These are phyloP conservation scores for Hippophae gyantsensis DNA, from an alignment of 306 rosid species.

Conservation along the genomic window DNA sequence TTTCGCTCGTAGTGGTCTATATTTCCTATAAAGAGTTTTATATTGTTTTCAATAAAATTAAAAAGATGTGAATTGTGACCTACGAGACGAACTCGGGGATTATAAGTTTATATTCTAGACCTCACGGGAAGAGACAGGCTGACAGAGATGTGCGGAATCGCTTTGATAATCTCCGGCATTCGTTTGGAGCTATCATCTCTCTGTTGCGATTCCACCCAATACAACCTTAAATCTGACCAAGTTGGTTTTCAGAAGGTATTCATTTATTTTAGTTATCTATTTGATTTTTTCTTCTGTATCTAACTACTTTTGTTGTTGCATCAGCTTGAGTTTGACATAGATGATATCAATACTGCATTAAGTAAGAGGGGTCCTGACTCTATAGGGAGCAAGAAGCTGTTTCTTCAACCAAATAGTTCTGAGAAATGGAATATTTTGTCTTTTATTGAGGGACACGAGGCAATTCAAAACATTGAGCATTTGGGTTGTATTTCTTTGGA, in stretches of 20 bases:
- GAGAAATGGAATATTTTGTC: conserved; percentile 27
- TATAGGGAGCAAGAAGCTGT: conserved; percentile 45
- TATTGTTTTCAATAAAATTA: no score
- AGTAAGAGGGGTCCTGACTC: conserved; percentile 87
- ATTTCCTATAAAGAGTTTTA: no score
- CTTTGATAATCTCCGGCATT: conserved; percentile 56
- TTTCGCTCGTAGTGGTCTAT: fast-evolving
- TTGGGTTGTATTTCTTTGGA: conserved; percentile 7
- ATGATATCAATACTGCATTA: conserved; percentile 29
- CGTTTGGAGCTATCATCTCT: conserved; percentile 23
- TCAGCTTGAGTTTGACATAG: no score
- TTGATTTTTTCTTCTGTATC: no score
- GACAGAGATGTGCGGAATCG: conserved; percentile 77
- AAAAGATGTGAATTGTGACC: no score
- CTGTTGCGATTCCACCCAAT: no score
- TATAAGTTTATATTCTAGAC: no score
- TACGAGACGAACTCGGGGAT: no score
- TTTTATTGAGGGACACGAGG: conserved; percentile 25
- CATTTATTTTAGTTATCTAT: no score
- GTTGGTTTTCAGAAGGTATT: no score
- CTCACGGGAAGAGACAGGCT: not conserved
- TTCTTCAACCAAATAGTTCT: conserved; percentile 22
- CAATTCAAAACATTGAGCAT: not conserved
- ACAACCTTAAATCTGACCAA: no score
- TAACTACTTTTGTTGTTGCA: no score